These are phyloP conservation scores for Phytophthora macrochlamydospora DNA, from an alignment of 352 stramenopile species.

Conservation along the genomic window DNA sequence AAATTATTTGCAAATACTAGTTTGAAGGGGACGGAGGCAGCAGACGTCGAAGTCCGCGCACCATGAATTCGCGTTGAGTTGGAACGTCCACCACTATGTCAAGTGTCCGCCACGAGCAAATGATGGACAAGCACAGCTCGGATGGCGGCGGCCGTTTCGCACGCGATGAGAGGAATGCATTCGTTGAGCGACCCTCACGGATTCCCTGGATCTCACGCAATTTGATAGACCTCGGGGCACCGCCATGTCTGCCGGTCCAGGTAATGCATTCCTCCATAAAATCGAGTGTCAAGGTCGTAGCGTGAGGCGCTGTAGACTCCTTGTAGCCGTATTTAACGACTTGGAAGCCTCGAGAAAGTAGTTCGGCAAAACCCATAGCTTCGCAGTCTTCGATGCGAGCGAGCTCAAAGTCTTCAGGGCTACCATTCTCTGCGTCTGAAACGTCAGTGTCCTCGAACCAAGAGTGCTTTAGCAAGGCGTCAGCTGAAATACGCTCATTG, in stretches of 20 bases:
- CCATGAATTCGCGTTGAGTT: slow-evolving; percentile 63
- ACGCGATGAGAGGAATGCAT: slow-evolving; percentile 44
- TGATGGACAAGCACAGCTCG: slow-evolving; percentile 62
- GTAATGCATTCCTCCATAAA: slow-evolving; percentile 55
- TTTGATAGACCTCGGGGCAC: slow-evolving; percentile 21
- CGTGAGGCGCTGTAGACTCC: slow-evolving; percentile 47
- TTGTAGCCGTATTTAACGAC: slow-evolving; percentile 65
- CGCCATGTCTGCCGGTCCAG: slow-evolving; percentile 44
- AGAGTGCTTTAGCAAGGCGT: slow-evolving; percentile 61
- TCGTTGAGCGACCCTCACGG: slow-evolving; percentile 50
- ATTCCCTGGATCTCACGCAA: slow-evolving; percentile 64
- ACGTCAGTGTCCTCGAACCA: slow-evolving; percentile 57
- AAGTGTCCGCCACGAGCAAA: slow-evolving; percentile 66
- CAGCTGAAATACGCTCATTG: slow-evolving; percentile 63
- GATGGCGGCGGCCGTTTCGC: slow-evolving; percentile 24
- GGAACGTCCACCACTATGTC: slow-evolving; percentile 56
- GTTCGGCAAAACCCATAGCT: slow-evolving; percentile 63
- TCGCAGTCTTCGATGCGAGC: slow-evolving; percentile 58
- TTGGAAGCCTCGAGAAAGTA: slow-evolving; percentile 66
- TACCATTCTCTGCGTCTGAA: neutral
- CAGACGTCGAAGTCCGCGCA: slow-evolving; percentile 48
- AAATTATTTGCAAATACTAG: slow-evolving; percentile 10
- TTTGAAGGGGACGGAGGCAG: slow-evolving; percentile 15
- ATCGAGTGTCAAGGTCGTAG: slow-evolving; percentile 54
- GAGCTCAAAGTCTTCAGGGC: slow-evolving; percentile 16